Base-by-base conservation (phyloP, 805 yeast species). In the Metschnikowia koreensis region DNA sequence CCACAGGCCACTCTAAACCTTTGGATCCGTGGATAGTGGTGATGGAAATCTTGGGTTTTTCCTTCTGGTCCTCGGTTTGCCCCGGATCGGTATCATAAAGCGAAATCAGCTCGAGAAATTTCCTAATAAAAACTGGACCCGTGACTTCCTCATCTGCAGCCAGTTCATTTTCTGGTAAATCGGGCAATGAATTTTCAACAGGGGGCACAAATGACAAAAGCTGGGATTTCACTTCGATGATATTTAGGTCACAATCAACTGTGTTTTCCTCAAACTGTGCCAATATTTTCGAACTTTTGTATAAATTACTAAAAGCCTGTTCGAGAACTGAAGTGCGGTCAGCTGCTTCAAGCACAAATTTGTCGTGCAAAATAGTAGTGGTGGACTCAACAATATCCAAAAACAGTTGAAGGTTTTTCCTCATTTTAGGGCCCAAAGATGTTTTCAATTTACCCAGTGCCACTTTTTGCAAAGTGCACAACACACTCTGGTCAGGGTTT, bases 1-100 rank as follows among this genome's bases (percentile, higher is more conserved):
- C 97, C 12, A 89, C 81, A 0, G 96, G 93, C 97, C 98, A 93
- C 65, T 93, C 99, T 1, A 92, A 73, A 0, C 99, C 99, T 65
- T 93, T 93, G 1, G 97, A 83, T 0, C 91, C 89, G 65, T 93
- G 99, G 11, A 93, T 86, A 0, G 98, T 94, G 0, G 96, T 86
- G 0, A 93, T 48, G 6, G 76, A 68, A 47, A 60, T 71, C 53
- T 63, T 68, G 7, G 70, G 70, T 8, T 55, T 46, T 26, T 45
- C 46, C 22, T 46, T 48, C n/a, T 50, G 40, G 6, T 56, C 56
- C 15, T 52, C 53, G 13, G 56, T 60, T 15, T 61, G 63, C 7
- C 56, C 59, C 3, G 66, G 71, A 12, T 59, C 56, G 1, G 59
- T 48, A 17, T 58, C 63, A 46, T 53, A 59, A 12, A 59, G 53